These are phyloP conservation scores for Debaryomycetaceae sp. DNA, from an alignment of 1,139 yeast species.

Conservation along the genomic window DNA sequence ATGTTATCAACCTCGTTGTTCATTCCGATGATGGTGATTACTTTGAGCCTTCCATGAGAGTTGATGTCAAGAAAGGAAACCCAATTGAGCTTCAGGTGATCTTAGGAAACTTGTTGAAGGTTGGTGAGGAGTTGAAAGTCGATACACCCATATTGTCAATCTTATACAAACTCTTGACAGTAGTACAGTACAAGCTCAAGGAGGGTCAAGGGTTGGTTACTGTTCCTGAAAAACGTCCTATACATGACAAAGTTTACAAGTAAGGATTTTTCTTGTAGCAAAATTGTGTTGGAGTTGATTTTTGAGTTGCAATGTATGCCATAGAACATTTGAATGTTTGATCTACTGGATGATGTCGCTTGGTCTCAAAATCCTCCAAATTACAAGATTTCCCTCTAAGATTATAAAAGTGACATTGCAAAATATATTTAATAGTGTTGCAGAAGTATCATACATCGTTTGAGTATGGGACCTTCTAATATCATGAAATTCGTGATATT, in stretches of 20 bases:
- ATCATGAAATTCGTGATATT: too few species aligned
- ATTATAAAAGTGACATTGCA: too few species aligned
- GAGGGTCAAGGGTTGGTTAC: constrained; percentile 25
- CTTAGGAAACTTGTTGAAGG: constrained; percentile 64
- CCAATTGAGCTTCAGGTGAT: constrained; percentile 70
- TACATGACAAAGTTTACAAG: constrained; percentile 7
- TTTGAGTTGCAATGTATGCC: too few species aligned
- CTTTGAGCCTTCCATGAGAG: constrained; percentile 70
- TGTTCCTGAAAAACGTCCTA: constrained; percentile 7
- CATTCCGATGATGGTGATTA: constrained; percentile 61
- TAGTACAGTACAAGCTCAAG: constrained; percentile 57
- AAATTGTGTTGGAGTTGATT: too few species aligned
- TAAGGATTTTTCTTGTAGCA: not conserved
- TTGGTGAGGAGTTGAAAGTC: constrained; percentile 53
- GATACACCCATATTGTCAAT: constrained; percentile 54
- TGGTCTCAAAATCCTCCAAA: too few species aligned
- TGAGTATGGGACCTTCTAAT: too few species aligned
- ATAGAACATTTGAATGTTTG: too few species aligned
- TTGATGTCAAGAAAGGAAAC: constrained; percentile 68
- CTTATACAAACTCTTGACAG: constrained; percentile 54
- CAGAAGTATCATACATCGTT: too few species aligned
- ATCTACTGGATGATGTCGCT: too few species aligned
- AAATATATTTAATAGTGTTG: too few species aligned
- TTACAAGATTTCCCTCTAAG: too few species aligned
- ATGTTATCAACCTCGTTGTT: constrained; percentile 44